These are phyloP conservation scores for Cercospora sojina DNA, from an alignment of 2,329 filamentous ascomycete species.

Conservation along the genomic window DNA sequence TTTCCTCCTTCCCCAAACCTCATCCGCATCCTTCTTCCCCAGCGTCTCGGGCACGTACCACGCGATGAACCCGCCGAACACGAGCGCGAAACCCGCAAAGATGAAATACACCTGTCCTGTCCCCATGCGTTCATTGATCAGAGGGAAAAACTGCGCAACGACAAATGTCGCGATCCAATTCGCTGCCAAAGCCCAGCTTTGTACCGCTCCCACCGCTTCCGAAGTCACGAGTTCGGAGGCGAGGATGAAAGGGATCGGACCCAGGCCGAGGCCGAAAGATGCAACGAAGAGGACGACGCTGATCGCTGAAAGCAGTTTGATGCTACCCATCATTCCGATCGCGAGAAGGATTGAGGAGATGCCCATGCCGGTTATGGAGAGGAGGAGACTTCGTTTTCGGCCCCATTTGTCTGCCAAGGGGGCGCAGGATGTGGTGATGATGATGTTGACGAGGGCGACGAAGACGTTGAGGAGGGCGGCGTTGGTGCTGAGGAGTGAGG, in stretches of 20 bases:
- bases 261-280: slow-evolving; percentile 85
- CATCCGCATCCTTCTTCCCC: slow-evolving; percentile 77
- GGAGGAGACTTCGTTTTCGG: slow-evolving; percentile 78
- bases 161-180: slow-evolving; percentile 91
- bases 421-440: slow-evolving; percentile 77
- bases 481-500: slow-evolving; percentile 74
- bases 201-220: slow-evolving; percentile 86
- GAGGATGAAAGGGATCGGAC: slow-evolving; percentile 92
- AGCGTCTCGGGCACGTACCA: slow-evolving; percentile 79
- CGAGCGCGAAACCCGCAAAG: slow-evolving; percentile 72
- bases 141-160: slow-evolving; percentile 92
- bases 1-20: slow-evolving; percentile 77
- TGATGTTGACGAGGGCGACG: slow-evolving; percentile 81
- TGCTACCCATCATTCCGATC: slow-evolving; percentile 70
- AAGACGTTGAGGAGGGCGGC: slow-evolving; percentile 82
- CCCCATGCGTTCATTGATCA: slow-evolving; percentile 74
- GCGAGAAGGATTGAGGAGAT: slow-evolving; percentile 73
- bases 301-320: slow-evolving; percentile 75
- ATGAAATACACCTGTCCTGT: slow-evolving; percentile 87
- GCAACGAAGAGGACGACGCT: slow-evolving; percentile 83
- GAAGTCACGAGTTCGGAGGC: slow-evolving; percentile 86
- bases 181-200: slow-evolving; percentile 80
- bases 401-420: slow-evolving; percentile 85
- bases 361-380: slow-evolving; percentile 83
- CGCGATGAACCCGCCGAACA: slow-evolving; percentile 70